Evolutionary conservation across 305 asterid species (phyloP).

Genomic region (Plantago rigida): DNA sequence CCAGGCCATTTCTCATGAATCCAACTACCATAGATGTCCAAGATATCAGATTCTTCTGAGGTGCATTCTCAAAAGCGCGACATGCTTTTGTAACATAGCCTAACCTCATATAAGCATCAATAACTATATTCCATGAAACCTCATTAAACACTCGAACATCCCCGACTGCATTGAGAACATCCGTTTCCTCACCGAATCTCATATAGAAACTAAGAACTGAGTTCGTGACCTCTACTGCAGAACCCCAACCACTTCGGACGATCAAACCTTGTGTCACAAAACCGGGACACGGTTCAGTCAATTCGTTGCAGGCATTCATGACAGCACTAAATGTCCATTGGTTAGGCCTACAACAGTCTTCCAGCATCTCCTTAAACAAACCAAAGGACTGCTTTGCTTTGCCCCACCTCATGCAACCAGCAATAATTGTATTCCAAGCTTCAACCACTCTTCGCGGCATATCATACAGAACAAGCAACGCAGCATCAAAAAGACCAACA

Average conservation of each 20-base stretch:
- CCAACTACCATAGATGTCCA: slow-evolving; percentile 65
- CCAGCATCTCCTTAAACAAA: slow-evolving; percentile 52
- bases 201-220: slow-evolving; percentile 49
- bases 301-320: slow-evolving; percentile 48
- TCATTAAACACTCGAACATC: slow-evolving; percentile 31
- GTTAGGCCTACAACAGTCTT: slow-evolving; percentile 43
- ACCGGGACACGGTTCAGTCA: slow-evolving; percentile 32
- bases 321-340: slow-evolving; percentile 53
- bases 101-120: slow-evolving; percentile 64
- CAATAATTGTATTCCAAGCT: slow-evolving; percentile 67
- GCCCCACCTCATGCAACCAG: slow-evolving; percentile 48
- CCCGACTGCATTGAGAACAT: slow-evolving; percentile 39
- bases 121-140: slow-evolving; percentile 55
- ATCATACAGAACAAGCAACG: slow-evolving; percentile 28
- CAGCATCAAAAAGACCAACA: slow-evolving; percentile 36
- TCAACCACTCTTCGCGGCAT: slow-evolving; percentile 53
- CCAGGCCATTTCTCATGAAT: slow-evolving; percentile 45
- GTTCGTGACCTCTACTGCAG: slow-evolving; percentile 50
- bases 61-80: slow-evolving; percentile 33
- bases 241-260: slow-evolving; percentile 49
- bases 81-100: slow-evolving; percentile 40
- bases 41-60: slow-evolving; percentile 42
- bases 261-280: slow-evolving; percentile 40
- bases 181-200: slow-evolving; percentile 40
- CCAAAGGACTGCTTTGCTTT: slow-evolving; percentile 36